A percentile compares a stretch with the other conserved stretches of the same genome.
phyloP scores from a whole-genome alignment of 768 basidiomycete species.

The Tulasnella sp. region DNA sequence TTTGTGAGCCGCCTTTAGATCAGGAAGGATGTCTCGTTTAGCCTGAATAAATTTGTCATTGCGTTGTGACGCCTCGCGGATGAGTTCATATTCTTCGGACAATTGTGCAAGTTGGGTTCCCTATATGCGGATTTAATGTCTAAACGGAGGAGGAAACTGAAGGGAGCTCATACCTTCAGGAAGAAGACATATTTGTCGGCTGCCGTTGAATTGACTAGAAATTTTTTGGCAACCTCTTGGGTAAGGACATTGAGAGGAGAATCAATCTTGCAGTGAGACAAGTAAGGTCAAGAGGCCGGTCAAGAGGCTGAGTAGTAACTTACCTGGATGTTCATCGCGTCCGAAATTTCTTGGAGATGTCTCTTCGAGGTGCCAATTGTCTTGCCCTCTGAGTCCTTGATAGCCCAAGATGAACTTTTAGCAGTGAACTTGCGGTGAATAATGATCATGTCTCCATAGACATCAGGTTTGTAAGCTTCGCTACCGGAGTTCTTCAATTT shows the following conservation, averaged over 20 bases:
- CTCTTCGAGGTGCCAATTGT: constrained; percentile 64
- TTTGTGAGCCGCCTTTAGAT: constrained; percentile 45
- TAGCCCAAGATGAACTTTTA: constrained; percentile 70
- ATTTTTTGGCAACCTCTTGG: constrained; percentile 70
- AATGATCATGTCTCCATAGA: constrained; percentile 77
- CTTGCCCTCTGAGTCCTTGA: constrained; percentile 54
- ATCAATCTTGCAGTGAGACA: constrained; percentile 40
- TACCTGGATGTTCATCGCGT: constrained; percentile 86
- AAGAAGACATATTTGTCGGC: constrained; percentile 59
- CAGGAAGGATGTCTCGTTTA: constrained; percentile 68
- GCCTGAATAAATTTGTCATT: constrained; percentile 51
- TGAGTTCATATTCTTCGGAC: constrained; percentile 69
- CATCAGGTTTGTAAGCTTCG: constrained; percentile 71
- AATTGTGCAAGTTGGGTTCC: constrained; percentile 88
- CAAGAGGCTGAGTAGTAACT: neutral
- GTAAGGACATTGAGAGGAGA: constrained; percentile 93
- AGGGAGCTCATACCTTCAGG: constrained; percentile 37
- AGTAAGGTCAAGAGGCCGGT: neutral
- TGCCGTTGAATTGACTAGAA: constrained; percentile 69
- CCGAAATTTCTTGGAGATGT: constrained; percentile 77
- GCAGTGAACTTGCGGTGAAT: constrained; percentile 71
- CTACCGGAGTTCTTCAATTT: constrained; percentile 79
- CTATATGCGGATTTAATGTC: constrained; percentile 52
- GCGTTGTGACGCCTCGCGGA: constrained; percentile 56
- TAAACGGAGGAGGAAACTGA: neutral